Evolutionary conservation across 257 asterid species (phyloP).

Genomic region (Solanum bulbocastanum): DNA sequence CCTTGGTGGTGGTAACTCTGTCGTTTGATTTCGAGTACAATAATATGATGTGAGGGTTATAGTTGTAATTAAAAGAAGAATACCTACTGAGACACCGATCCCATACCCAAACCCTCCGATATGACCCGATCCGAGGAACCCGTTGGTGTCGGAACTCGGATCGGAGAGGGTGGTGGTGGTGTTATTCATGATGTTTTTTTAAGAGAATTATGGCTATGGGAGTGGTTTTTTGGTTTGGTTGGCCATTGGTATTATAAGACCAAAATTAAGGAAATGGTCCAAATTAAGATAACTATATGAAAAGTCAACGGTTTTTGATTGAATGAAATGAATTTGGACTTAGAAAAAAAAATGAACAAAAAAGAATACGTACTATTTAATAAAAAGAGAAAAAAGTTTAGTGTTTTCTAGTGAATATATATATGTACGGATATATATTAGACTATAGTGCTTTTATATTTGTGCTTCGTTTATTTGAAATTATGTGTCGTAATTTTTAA

Average conservation of each 20-base stretch:
- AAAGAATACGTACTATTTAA: not conserved
- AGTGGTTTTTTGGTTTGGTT: constrained; percentile 1
- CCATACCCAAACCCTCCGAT: constrained; percentile 83
- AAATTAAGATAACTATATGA: not conserved
- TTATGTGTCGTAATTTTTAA: not conserved
- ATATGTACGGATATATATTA: not conserved
- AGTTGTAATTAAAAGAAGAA: constrained; percentile 81
- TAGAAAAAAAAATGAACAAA: not conserved
- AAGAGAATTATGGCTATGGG: not conserved
- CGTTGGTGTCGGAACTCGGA: constrained; percentile 17
- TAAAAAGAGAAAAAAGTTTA: not conserved
- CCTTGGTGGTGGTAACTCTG: constrained; percentile 10
- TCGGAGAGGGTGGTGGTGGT: constrained; percentile 18
- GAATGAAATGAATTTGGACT: not conserved
- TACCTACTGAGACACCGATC: constrained; percentile 73
- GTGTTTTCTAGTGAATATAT: not conserved
- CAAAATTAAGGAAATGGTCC: constrained; percentile 5
- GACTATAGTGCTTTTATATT: not conserved
- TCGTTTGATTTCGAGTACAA: constrained; percentile 43
- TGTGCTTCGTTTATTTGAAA: rapidly evolving
- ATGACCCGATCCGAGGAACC: constrained; percentile 41
- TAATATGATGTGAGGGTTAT: constrained; percentile 68
- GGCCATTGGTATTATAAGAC: constrained; percentile 16
- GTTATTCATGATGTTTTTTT: constrained; percentile 18
- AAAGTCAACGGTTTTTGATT: not conserved